Percentiles rank a stretch among this genome's conserved stretches.
phyloP scores from a whole-genome alignment of 345 rosid species.

The Cochlearia excelsa region DNA sequence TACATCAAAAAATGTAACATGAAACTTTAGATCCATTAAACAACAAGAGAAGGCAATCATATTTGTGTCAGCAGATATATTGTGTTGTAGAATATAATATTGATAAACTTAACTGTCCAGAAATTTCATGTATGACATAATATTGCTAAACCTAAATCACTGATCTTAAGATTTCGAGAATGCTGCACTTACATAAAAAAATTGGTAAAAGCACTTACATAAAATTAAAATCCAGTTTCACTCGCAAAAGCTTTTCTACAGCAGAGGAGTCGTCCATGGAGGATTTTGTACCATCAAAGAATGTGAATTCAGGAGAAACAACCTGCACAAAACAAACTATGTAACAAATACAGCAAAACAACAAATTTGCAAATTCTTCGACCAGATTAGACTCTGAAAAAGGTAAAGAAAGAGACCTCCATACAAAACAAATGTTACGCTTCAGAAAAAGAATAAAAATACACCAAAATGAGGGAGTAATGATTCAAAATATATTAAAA shows the following conservation, averaged over 20 bases:
- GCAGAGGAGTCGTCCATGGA: constrained; percentile 70
- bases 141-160: constrained; percentile 15
- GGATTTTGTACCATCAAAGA: constrained; percentile 92
- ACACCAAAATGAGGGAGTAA: too few relatives aligned
- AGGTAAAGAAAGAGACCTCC: too few relatives aligned
- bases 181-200: constrained; percentile 38
- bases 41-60: constrained; percentile 14
- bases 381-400: too few relatives aligned
- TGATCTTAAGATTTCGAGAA: constrained; percentile 4
- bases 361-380: too few relatives aligned
- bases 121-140: constrained; percentile 9
- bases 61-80: background rate
- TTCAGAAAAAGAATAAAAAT: too few relatives aligned
- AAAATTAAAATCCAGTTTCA: constrained; percentile 90
- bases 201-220: constrained; percentile 36
- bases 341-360: background rate
- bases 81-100: too few relatives aligned
- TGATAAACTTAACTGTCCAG: background rate
- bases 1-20: constrained; percentile 23
- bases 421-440: too few relatives aligned
- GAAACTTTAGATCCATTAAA: constrained; percentile 14
- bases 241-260: constrained; percentile 92
- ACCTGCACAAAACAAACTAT: constrained; percentile 48
- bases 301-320: constrained; percentile 90
- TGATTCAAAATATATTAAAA: background rate